Percentiles rank a stretch among this genome's conserved stretches.
Conservation (phyloP, 116 monocot species). For the Phalaenopsis hybrid region DNA sequence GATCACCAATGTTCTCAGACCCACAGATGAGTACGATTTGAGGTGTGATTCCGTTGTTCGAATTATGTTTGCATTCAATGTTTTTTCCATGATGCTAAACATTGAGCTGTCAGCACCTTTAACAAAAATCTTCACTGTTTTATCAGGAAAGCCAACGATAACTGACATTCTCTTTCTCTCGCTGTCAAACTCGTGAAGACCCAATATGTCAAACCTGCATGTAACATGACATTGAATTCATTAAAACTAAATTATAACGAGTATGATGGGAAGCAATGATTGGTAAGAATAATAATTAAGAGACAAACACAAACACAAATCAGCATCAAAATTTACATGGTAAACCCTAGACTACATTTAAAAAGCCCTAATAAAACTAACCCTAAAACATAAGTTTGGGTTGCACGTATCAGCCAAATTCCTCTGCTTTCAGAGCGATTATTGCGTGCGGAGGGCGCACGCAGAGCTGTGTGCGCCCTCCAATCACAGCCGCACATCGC, state of each 20-base stretch:
- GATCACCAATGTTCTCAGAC: slow-evolving; percentile 80
- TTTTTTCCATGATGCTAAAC: slow-evolving; percentile 60
- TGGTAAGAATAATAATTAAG: too few relatives aligned
- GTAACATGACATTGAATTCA: slow-evolving; percentile 4
- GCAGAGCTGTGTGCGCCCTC: too few relatives aligned
- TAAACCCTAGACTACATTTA: too few relatives aligned
- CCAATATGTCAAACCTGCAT: slow-evolving; percentile 79
- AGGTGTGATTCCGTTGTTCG: slow-evolving; percentile 50
- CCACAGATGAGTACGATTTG: slow-evolving; percentile 62
- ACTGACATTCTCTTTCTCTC: slow-evolving; percentile 98
- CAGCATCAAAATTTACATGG: too few relatives aligned
- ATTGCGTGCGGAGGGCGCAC: too few relatives aligned
- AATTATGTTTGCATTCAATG: slow-evolving; percentile 26
- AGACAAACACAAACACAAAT: too few relatives aligned
- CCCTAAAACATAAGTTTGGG: too few relatives aligned
- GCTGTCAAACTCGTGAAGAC: slow-evolving; percentile 97
- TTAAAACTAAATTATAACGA: background rate
- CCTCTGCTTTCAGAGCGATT: too few relatives aligned
- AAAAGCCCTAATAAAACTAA: too few relatives aligned
- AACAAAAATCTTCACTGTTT: slow-evolving; percentile 72
- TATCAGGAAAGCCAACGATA: slow-evolving; percentile 81
- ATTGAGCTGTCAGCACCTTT: slow-evolving; percentile 96
- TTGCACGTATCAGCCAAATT: too few relatives aligned
- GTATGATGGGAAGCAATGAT: too few relatives aligned
- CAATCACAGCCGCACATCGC: too few relatives aligned